phyloP scores from a whole-genome alignment of 495 filamentous ascomycete genomes.

The Annulohypoxylon bovei region DNA sequence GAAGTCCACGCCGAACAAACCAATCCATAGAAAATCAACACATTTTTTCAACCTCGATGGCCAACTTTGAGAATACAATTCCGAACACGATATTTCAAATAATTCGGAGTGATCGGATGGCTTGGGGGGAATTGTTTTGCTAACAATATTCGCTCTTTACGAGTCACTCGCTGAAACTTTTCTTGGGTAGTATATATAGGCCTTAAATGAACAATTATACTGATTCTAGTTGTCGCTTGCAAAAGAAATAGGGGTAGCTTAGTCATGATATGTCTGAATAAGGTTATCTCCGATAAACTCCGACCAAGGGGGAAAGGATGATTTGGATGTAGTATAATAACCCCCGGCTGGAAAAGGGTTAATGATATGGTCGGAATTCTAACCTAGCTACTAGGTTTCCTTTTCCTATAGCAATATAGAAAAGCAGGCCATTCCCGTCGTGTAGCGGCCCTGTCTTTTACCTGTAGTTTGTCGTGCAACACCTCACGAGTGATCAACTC shows the following conservation, averaged over 20 bases:
- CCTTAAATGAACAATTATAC: neutral
- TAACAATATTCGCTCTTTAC: neutral
- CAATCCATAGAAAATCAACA: neutral
- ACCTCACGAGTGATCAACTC: no score
- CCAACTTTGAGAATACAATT: neutral
- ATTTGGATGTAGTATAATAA: no score
- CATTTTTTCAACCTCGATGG: neutral
- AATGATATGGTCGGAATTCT: no score
- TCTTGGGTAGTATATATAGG: neutral
- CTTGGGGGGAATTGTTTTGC: neutral
- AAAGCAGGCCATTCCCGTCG: no score
- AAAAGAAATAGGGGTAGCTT: neutral
- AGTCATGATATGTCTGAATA: neutral
- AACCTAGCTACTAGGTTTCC: no score
- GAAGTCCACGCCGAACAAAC: neutral
- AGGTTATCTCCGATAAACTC: neutral
- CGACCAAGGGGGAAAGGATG: no score
- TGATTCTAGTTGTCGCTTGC: neutral
- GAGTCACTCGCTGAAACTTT: neutral
- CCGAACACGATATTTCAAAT: neutral
- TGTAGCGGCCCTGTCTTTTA: no score
- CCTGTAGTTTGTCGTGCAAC: no score
- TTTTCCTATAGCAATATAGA: no score
- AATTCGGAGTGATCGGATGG: neutral
- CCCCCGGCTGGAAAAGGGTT: no score